Evolutionary conservation across 1,284 basidiomycete species (phyloP).

Genomic region (Prillingera fragicola): DNA sequence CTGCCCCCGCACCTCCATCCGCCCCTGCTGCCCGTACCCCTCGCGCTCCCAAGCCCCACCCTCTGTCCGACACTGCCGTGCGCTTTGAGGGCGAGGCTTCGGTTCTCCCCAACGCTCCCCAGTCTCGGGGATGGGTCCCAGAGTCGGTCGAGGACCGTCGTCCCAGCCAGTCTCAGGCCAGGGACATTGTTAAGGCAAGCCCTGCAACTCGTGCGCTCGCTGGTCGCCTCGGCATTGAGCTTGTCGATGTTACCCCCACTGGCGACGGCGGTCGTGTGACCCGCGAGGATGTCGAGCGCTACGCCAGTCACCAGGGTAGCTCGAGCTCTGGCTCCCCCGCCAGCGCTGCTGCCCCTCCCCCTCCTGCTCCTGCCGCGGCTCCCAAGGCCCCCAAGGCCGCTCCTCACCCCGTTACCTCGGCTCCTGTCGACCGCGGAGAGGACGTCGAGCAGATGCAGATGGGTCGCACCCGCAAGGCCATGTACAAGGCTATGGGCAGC

Average conservation of each 20-base stretch:
- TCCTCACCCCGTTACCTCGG: slow-evolving; percentile 2
- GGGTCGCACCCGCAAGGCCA: slow-evolving; percentile 69
- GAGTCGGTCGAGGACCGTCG: slow-evolving; percentile 15
- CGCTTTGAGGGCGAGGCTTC: slow-evolving; percentile 36
- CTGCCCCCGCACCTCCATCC: background rate
- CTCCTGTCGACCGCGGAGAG: slow-evolving; percentile 57
- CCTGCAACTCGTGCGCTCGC: slow-evolving; percentile 40
- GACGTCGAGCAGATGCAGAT: slow-evolving; percentile 59
- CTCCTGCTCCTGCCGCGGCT: background rate
- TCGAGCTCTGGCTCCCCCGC: too few relatives aligned
- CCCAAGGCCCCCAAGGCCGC: slow-evolving; percentile 3
- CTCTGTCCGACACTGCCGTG: slow-evolving; percentile 19
- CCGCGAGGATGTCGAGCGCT: slow-evolving; percentile 56
- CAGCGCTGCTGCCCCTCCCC: background rate
- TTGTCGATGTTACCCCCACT: slow-evolving; percentile 57
- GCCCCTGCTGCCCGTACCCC: slow-evolving; percentile 1
- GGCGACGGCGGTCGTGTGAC: slow-evolving; percentile 57
- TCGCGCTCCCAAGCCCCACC: slow-evolving; percentile 14
- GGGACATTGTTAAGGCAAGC: slow-evolving; percentile 28
- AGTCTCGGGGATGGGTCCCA: slow-evolving; percentile 3
- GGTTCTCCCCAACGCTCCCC: slow-evolving; percentile 29
- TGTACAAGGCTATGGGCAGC: slow-evolving; percentile 81
- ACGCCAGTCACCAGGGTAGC: too few relatives aligned
- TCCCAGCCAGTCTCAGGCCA: background rate
- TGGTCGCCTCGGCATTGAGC: slow-evolving; percentile 27